Evolutionary conservation across 2,329 filamentous ascomycete species (phyloP).

Genomic region (Hymenoscyphus fraxineus): DNA sequence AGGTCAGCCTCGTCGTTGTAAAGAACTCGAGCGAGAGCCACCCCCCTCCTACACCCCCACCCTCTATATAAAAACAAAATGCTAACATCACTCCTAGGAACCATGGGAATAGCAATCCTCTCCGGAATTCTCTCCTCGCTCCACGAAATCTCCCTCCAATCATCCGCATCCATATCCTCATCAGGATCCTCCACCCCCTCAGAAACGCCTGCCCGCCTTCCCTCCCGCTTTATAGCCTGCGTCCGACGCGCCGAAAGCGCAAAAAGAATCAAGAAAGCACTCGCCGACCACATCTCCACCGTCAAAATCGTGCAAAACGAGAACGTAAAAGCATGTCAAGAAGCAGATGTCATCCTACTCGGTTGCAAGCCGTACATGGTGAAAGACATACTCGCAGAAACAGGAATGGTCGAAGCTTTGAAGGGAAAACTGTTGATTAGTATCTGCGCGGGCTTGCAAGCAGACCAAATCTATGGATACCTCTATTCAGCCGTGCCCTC

Average conservation of each 20-base stretch:
- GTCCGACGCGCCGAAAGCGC: constrained; percentile 68
- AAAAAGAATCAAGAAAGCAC: constrained; percentile 61
- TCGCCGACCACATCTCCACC: constrained; percentile 58
- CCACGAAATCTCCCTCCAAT: constrained; percentile 46
- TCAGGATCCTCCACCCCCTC: constrained; percentile 42
- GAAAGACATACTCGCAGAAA: constrained; percentile 60
- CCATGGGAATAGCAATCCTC: constrained; percentile 81
- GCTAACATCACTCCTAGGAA: constrained; percentile 48
- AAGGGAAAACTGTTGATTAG: constrained; percentile 77
- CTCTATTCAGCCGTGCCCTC: constrained; percentile 53
- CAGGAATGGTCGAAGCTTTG: constrained; percentile 69
- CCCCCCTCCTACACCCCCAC: background rate
- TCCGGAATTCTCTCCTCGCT: constrained; percentile 74
- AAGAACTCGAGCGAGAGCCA: background rate
- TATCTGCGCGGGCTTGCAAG: constrained; percentile 74
- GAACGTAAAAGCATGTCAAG: constrained; percentile 63
- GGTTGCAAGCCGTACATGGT: constrained; percentile 79
- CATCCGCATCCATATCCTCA: constrained; percentile 37
- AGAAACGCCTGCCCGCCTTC: constrained; percentile 56
- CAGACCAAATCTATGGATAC: constrained; percentile 61
- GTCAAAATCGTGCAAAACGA: constrained; percentile 68
- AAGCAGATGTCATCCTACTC: constrained; percentile 71
- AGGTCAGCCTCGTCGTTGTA: too few species aligned
- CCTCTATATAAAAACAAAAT: background rate
- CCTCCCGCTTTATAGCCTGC: constrained; percentile 76